A percentile compares a stretch with the other conserved stretches of the same genome.
Conservation (phyloP, 805 yeast genomes). For the Candida dajiaensis region DNA sequence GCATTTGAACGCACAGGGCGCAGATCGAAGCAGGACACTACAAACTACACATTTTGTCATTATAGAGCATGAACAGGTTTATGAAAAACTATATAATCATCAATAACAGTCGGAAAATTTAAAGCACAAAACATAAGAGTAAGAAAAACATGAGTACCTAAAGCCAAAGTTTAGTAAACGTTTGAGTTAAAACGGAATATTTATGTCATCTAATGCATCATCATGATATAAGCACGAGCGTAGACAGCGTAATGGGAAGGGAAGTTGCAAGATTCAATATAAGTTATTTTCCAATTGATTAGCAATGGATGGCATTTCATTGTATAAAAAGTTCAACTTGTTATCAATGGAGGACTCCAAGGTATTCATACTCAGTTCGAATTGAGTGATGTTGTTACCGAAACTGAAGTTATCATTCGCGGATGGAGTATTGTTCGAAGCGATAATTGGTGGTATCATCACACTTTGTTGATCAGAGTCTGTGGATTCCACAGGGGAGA, state of each 20-base stretch:
- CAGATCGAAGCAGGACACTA: background rate
- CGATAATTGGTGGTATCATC: background rate
- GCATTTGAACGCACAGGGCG: too few relatives aligned
- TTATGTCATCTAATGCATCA: background rate
- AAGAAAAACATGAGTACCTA: background rate
- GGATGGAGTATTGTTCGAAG: background rate
- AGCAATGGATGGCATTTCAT: conserved; percentile 2
- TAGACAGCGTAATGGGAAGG: background rate
- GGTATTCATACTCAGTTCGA: background rate
- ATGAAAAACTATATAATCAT: background rate
- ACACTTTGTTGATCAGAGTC: background rate
- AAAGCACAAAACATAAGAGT: background rate
- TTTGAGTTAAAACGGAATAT: background rate
- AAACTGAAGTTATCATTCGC: background rate
- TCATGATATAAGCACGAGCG: background rate
- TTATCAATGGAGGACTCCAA: conserved; percentile 3
- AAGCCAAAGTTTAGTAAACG: background rate
- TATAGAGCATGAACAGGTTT: background rate
- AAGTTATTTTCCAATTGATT: conserved; percentile 1
- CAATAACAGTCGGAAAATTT: background rate
- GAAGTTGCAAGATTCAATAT: background rate
- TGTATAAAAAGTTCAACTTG: conserved; percentile 4
- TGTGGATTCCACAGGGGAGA: conserved; percentile 4
- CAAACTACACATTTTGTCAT: background rate
- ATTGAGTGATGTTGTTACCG: background rate